These are phyloP conservation scores for Fusarium dlaminii DNA, from an alignment of 2,329 filamentous ascomycete species.

Conservation along the genomic window DNA sequence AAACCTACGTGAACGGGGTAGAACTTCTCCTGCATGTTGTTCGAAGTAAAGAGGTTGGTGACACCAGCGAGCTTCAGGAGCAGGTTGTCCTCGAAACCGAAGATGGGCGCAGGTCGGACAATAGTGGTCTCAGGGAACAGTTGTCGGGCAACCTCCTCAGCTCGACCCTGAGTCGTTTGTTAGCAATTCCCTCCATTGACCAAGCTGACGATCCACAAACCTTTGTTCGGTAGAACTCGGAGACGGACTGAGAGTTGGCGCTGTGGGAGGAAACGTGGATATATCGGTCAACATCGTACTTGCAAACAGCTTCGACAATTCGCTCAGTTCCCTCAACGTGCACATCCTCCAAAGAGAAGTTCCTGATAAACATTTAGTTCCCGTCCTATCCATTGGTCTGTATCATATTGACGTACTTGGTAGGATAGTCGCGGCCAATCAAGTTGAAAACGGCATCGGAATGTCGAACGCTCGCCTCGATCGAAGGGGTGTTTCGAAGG, in stretches of 20 bases:
- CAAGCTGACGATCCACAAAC: slow-evolving; percentile 50
- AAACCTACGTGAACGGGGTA: slow-evolving; percentile 86
- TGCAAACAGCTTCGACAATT: slow-evolving; percentile 92
- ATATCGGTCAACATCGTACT: slow-evolving; percentile 97
- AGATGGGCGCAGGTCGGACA: slow-evolving; percentile 91
- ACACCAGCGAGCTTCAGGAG: slow-evolving; percentile 84
- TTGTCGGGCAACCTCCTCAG: slow-evolving; percentile 83
- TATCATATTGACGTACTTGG: slow-evolving; percentile 70
- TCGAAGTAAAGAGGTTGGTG: slow-evolving; percentile 86
- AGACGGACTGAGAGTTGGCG: slow-evolving; percentile 79
- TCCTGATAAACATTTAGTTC: slow-evolving; percentile 64
- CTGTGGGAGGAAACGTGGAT: slow-evolving; percentile 98
- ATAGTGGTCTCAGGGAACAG: slow-evolving; percentile 98
- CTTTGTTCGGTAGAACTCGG: slow-evolving; percentile 94
- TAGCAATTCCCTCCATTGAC: not conserved
- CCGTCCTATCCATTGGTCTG: not conserved
- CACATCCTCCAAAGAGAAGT: slow-evolving; percentile 92
- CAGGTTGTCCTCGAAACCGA: slow-evolving; percentile 93
- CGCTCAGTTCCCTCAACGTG: slow-evolving; percentile 92
- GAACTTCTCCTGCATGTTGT: slow-evolving; percentile 92
- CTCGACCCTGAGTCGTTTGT: slow-evolving; percentile 66
- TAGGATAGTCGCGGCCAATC: slow-evolving; percentile 92
- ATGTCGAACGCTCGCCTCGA: slow-evolving; percentile 95
- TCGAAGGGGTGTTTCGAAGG: slow-evolving; percentile 90
- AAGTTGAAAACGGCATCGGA: slow-evolving; percentile 98